Evolutionary conservation across 768 basidiomycete species (phyloP).

Genomic region (Trametes coccinea): DNA sequence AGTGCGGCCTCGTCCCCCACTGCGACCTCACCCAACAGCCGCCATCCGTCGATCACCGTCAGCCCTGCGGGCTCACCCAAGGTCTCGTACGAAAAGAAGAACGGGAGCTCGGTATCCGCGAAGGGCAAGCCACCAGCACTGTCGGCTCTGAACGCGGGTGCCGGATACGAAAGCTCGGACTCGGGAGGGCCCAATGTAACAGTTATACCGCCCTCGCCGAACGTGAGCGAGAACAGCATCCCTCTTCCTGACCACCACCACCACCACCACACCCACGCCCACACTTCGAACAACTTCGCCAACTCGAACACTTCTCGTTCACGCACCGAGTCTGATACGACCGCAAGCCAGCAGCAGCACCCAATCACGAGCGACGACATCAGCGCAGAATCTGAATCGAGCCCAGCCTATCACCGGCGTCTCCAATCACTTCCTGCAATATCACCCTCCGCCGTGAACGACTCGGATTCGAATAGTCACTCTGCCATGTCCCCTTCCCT

Average conservation of each 20-base stretch:
- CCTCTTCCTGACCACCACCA: conserved; percentile 12
- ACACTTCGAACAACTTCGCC: neutral
- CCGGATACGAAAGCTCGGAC: conserved; percentile 20
- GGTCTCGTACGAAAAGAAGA: conserved; percentile 4
- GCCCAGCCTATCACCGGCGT: conserved; percentile 11
- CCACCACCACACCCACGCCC: neutral
- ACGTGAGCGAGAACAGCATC: conserved; percentile 21
- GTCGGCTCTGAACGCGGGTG: neutral
- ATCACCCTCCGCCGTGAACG: conserved; percentile 6
- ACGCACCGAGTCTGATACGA: conserved; percentile 11
- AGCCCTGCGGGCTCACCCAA: conserved; percentile 9
- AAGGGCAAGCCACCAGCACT: conserved; percentile 1
- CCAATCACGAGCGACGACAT: conserved; percentile 8
- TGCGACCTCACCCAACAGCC: conserved; percentile 14
- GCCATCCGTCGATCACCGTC: conserved; percentile 22
- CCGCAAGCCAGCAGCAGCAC: neutral
- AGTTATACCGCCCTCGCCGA: conserved; percentile 37
- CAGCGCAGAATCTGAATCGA: conserved; percentile 4
- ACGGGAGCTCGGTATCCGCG: neutral
- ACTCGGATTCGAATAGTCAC: too few relatives aligned
- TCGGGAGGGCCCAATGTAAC: conserved; percentile 33
- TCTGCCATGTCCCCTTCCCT: conserved; percentile 2
- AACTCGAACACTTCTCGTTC: neutral
- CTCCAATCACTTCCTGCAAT: conserved; percentile 19
- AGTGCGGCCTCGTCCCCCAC: conserved; percentile 22